These are phyloP conservation scores for Wickerhamomyces pijperi DNA, from an alignment of 805 yeast species.

Conservation along the genomic window DNA sequence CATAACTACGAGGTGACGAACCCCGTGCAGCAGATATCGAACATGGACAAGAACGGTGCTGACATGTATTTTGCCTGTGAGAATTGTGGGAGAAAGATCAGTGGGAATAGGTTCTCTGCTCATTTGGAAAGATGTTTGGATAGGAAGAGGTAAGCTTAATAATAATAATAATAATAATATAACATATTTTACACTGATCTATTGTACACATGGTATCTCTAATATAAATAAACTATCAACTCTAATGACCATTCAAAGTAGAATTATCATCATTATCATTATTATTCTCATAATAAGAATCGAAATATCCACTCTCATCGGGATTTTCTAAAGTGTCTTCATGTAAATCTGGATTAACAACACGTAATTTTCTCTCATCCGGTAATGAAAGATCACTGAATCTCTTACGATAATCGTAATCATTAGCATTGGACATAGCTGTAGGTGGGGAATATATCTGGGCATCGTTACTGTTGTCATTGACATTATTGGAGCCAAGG, in stretches of 20 bases:
- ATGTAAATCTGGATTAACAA: conserved; percentile 32
- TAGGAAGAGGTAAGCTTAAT: conserved; percentile 32
- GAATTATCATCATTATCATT: too few relatives aligned
- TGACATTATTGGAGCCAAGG: background rate
- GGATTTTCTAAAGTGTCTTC: background rate
- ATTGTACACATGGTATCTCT: too few relatives aligned
- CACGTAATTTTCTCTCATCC: conserved; percentile 38
- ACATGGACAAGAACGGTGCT: conserved; percentile 32
- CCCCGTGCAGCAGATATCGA: background rate
- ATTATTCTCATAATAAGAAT: too few relatives aligned
- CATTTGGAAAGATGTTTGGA: conserved; percentile 86
- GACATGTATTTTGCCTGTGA: conserved; percentile 62
- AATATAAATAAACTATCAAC: too few relatives aligned
- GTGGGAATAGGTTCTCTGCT: conserved; percentile 87
- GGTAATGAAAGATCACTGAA: conserved; percentile 46
- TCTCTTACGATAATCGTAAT: conserved; percentile 31
- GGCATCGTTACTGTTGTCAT: background rate
- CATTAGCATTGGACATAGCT: conserved; percentile 16
- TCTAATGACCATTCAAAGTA: too few relatives aligned
- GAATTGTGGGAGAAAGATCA: conserved; percentile 76
- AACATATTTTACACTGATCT: too few relatives aligned
- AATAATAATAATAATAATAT: too few relatives aligned
- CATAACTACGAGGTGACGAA: background rate
- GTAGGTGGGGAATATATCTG: conserved; percentile 6
- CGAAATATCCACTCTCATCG: background rate